Evolutionary conservation across 768 basidiomycete genomes (phyloP), one percentile per base, ranked within the genome.

Genomic region (Dacryopinax spathularia): DNA sequence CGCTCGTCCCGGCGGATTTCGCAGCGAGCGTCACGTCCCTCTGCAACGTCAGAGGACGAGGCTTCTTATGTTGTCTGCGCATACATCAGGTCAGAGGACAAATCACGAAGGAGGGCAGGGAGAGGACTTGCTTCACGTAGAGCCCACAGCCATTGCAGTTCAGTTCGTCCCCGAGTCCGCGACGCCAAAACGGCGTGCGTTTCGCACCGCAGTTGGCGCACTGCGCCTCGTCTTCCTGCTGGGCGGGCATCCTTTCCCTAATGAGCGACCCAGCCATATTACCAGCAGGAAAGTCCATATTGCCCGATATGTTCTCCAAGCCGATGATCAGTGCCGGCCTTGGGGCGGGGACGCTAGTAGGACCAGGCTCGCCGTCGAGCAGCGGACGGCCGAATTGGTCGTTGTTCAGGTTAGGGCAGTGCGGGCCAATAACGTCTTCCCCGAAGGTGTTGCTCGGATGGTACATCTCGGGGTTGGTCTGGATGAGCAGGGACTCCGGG

Each of bases 141-240:
- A 91, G 75, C 2, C 89, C 90, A 66, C 89, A 91, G 0, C 89
- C 89, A 68, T 92, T 91, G 71, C 90, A 91, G 68, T 92, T 92
- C 64, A 92, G 73, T 75, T 92, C 89, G 67, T 92, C 90, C 66
- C 91, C 91, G 68, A 92, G 73, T 0, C 89, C 90, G 1, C 89
- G 80, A 18, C 90, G 79, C 89, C 90, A 92, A 29, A 92, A 80
- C 6, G 90, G 89, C 0, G 90, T 91, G 66, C 90, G 89, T 0
- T 89, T 91, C 2, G 89, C 89, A 22, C 89, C 90, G 69, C 89
- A 91, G 73, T 91, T 91, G 6, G 86, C 86, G 70, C 90, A 91
- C 68, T 91, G 90, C 5, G 88, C 87, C 75, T 91, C 91, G 3
- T 56, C 48, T 29, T 56, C 48, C 6, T 10, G 39, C 18, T 18